These are phyloP conservation scores for Fusarium oxysporum DNA, from an alignment of 2,329 filamentous ascomycete species.

Conservation along the genomic window DNA sequence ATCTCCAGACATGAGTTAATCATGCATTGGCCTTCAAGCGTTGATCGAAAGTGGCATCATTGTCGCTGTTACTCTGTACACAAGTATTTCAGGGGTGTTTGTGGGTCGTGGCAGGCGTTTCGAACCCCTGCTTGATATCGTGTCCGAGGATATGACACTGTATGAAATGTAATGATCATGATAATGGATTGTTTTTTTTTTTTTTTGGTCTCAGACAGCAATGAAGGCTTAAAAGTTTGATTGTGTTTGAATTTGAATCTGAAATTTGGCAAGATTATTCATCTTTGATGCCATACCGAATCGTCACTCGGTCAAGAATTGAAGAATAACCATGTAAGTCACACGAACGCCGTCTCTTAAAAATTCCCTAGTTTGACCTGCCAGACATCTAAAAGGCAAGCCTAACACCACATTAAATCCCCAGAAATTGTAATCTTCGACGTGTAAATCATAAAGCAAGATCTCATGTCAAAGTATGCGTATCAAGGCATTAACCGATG, in stretches of 20 bases:
- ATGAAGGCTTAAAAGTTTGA: not conserved
- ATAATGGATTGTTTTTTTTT: not conserved
- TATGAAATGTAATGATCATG: slow-evolving; percentile 9
- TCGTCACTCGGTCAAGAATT: slow-evolving; percentile 12
- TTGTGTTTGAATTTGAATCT: slow-evolving; percentile 2
- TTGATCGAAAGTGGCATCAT: slow-evolving; percentile 22
- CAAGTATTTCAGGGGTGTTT: slow-evolving; percentile 31
- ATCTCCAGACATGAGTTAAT: not conserved
- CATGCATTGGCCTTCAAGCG: not conserved
- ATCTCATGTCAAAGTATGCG: slow-evolving; percentile 5
- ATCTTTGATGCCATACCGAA: slow-evolving; percentile 22
- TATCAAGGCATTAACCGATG: slow-evolving; percentile 54
- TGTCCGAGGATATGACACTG: not conserved
- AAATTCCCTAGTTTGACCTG: slow-evolving; percentile 2
- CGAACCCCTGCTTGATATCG: slow-evolving; percentile 12
- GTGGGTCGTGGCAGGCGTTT: slow-evolving; percentile 31
- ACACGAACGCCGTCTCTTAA: slow-evolving; percentile 29
- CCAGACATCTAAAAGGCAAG: slow-evolving; percentile 21
- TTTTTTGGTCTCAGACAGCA: not conserved
- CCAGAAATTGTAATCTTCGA: not conserved
- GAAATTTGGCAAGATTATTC: slow-evolving; percentile 16
- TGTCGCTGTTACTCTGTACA: not conserved
- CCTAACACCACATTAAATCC: slow-evolving; percentile 24
- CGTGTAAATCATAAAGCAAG: slow-evolving; percentile 6
- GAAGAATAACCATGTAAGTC: slow-evolving; percentile 11